Conservation (phyloP, 768 basidiomycete species). For the Scleroderma bovista region DNA sequence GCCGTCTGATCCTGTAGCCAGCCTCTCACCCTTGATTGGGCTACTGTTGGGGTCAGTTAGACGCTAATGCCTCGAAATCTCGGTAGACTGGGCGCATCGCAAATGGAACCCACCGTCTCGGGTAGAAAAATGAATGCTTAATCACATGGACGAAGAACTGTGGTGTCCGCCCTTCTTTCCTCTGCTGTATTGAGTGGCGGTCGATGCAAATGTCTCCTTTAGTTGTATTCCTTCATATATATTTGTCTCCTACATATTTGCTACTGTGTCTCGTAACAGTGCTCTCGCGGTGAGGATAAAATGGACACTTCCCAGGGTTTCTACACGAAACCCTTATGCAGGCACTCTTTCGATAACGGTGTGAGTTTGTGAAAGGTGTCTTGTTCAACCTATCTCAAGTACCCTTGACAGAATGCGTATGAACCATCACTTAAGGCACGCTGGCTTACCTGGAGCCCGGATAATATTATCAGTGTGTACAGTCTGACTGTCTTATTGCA, state of each 20-base stretch:
- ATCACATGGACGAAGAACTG: background rate
- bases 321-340: background rate
- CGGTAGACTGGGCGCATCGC: background rate
- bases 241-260: background rate
- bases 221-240: background rate
- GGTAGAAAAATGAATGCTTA: background rate
- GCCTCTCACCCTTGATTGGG: background rate
- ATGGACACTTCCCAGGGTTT: background rate
- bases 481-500: too few species aligned
- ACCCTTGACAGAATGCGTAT: too few species aligned
- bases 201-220: background rate
- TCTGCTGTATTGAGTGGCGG: background rate
- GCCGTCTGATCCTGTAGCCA: slow-evolving; percentile 20
- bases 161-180: background rate
- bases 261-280: background rate
- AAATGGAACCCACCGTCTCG: background rate
- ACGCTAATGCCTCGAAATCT: background rate
- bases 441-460: too few species aligned
- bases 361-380: too few species aligned
- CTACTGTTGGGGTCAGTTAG: background rate
- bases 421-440: too few species aligned
- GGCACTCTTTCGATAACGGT: background rate
- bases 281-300: background rate
- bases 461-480: too few species aligned
- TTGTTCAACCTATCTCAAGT: too few species aligned